Evolutionary conservation across 352 stramenopile species (phyloP), one percentile per base, ranked within the genome.

Genomic region (Phytophthora multivora): DNA sequence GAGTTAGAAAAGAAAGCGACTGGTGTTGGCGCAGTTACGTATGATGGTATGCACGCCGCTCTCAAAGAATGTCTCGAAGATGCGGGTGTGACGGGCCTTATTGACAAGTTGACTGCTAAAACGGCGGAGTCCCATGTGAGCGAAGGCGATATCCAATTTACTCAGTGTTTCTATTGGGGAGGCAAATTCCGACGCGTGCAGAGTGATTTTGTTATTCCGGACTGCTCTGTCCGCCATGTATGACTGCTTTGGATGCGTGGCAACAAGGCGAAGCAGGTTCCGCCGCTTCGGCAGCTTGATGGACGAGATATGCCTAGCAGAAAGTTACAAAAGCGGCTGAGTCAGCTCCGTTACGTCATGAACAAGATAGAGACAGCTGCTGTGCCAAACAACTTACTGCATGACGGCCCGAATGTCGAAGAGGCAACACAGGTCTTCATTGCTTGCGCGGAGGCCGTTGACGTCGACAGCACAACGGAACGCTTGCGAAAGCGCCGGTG

Each of bases 201-300:
- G 11, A 19, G 16, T 2, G 46, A 57, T 15, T 63, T 63, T 57
- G 8, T 9, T 1, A 56, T 57, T 25, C 28, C 54, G 13, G 55
- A 56, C 15, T 57, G 55, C 38, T 63, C 46, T 21, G 36, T 49
- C 13, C 12, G 26, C 10, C 45, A 51, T 15, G 5, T 36, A 3
- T 57, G 45, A 36, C 13, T 64, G 18, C 31, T 51, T 5, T 51
- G 55, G 55, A 43, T 42, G 36, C 51, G 55, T 39, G 55, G 55
- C 0, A 63, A 63, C 26, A 45, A 45, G 11, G 33, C 30, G n/a
- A 21, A 25, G 10, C 43, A 56, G n/a, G n/a, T n/a, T n/a, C n/a
- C n/a, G n/a, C n/a, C n/a, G n/a, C n/a, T n/a, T n/a, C n/a, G n/a
- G n/a, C 13, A 18, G 5, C 33, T 56, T 8, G 52, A 51, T 5